Base-by-base conservation (phyloP, 805 yeast species). In the Debaryomyces castellii region DNA sequence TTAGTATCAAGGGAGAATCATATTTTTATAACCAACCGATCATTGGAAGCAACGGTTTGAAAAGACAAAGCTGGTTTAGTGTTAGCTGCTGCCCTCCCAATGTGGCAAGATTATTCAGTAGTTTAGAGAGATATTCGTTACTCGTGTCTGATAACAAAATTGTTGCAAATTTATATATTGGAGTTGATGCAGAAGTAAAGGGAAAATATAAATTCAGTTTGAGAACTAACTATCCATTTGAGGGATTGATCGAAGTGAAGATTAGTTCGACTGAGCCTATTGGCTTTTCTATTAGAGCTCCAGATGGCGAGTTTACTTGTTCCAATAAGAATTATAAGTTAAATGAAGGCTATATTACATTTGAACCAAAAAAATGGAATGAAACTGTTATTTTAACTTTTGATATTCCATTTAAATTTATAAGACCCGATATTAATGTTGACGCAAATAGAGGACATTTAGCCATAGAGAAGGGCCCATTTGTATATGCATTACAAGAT, bases 81-180 rank as follows among this genome's bases (percentile, higher is more conserved):
- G 36, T 46, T 40, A 45, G 55, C 14, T 59, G 64, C 44, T 59
- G 64, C 44, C 64, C 64, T 9, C 62, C 62, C 22, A 59, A 59
- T 39, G 58, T 56, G 23, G 50, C 62, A 2, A 52, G 58, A 20
- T 39, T 57, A 14, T 51, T 59, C 48, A 53, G 48, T 42, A 49
- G 52, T 38, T 45, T 59, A 23, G 61, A 58, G 34, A 51, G 48
- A 27, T 55, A 55, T 35, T 49, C 53, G 9, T 21, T 47, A 3
- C 39, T 43, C 2, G 38, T 38, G 5, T 37, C 43, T 8, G 41
- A 39, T 7, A 45, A 52, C 10, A n/a, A 24, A n/a, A 16, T 55
- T 24, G 48, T 52, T 17, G 43, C 50, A 8, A 46, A 52, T 43
- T 40, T 54, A 25, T 55, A 39, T 23, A 55, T 55, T 21, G 58